Base-by-base conservation (phyloP, 2,329 filamentous ascomycete species). In the Rhynchosporium secalis region DNA sequence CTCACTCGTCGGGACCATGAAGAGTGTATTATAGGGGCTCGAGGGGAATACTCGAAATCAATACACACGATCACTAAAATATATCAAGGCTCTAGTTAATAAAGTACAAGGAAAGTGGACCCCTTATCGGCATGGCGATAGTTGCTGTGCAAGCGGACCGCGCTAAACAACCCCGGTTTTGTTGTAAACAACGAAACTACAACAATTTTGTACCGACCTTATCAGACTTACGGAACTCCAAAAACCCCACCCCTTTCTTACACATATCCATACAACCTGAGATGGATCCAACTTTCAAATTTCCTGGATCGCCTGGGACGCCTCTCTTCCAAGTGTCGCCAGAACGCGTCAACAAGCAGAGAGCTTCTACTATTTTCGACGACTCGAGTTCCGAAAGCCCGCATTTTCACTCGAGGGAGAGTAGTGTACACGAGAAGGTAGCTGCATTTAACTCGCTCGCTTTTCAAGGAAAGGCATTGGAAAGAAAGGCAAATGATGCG, bases 371-470 rank as follows among this genome's bases (percentile, higher is more conserved):
- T 10, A 57, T 65, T 46, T 69, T 62, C 56, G 69, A 72, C 5
- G 67, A 69, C 55, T 61, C 65, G 56, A 63, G 68, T 15, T 46
- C 66, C 1, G 56, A 57, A 20, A 63, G 64, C 28, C 48, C 57
- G n/a, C 58, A 61, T 28, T 63, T 62, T 46, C 71, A 73, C 58
- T 76, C 75, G 15, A 80, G 84, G 66, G 83, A 86, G 64, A 85
- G 83, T 69, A 84, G 84, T 28, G 86, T 90, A 5, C 80, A 86
- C 69, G 84, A 88, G 64, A 85, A 86, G 71, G 88, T 90, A 65
- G 86, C 84, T 71, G 88, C 90, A 75, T 91, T 91, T 75, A 90
- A 91, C 77, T 83, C 80, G 62, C 79, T 91, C 41, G 83, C 87
- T 62, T 82, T 82, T 40, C 72, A 74, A 64, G 68, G 71, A 2